Base-by-base conservation (phyloP, 768 basidiomycete genomes). In the Leccinum ochraceum region DNA sequence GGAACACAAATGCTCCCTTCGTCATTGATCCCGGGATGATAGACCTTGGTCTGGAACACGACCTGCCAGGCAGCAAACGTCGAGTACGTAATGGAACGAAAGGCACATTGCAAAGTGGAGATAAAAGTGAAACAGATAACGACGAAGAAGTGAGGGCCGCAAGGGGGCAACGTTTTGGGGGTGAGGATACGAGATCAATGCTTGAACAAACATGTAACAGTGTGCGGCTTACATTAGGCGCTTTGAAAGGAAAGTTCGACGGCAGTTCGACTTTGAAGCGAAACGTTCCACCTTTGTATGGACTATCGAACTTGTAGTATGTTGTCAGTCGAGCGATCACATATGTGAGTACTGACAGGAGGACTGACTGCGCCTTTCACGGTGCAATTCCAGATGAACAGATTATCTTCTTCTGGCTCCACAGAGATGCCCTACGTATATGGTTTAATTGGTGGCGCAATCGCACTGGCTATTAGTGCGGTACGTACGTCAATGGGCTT, bases 21-120 rank as follows among this genome's bases (percentile, higher is more conserved):
- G 59, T 94, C 92, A 63, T 94, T 92, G 72, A 94, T 90, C 39
- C 93, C 92, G 28, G 92, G 92, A 73, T 94, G 92, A 71, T 94
- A 94, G 51, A 94, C 88, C 81, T 87, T 93, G 58, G 92, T 94
- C 44, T 79, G 85, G 74, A 94, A 94, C 39, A 83, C 85, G 46
- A 94, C 90, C 92, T 94, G 61, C 53, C 56, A 59, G 52, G 50
- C 53, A 39, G 28, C 48, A 53, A 54, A 50, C 22, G 42, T 68
- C 22, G 57, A 61, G 34, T 62, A 71, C 66, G 71, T 68, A 67
- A 66, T 36, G 30, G 56, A 44, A 57, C 22, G 26, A 54, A 54
- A 61, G 34, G 32, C 46, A 53, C 42, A 24, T 36, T 20, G 13
- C 37, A 44, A 54, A 46, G 53, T 6, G 56, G 26, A 20, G 28